Evolutionary conservation across 352 stramenopile genomes (phyloP).

Genomic region (Globisporangium takayamanum): DNA sequence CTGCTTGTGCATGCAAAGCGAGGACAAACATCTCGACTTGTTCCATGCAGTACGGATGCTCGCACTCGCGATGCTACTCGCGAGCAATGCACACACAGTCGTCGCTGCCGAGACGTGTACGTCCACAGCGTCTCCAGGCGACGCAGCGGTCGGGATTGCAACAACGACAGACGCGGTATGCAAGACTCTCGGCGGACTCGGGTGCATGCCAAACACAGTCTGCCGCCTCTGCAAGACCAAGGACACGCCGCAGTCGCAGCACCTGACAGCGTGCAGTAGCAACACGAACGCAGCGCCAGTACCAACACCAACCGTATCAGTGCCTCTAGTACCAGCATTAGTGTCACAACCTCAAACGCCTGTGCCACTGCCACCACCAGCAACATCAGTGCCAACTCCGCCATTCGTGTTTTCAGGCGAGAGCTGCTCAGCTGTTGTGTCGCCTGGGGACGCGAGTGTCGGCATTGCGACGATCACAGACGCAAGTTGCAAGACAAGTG

Average conservation of each 20-base stretch:
- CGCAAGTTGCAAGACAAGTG: background rate
- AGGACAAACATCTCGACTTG: background rate
- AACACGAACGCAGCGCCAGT: background rate
- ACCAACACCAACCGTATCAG: background rate
- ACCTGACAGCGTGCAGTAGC: background rate
- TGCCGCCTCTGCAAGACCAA: conserved; percentile 13
- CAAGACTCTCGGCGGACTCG: conserved; percentile 4
- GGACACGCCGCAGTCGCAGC: conserved; percentile 10
- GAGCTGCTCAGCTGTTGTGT: conserved; percentile 4
- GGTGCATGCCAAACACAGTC: conserved; percentile 5
- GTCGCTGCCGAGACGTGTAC: background rate
- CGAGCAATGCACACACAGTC: background rate
- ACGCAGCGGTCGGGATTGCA: conserved; percentile 22
- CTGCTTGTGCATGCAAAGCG: background rate
- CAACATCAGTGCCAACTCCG: background rate
- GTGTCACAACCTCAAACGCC: no score
- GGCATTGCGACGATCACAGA: conserved; percentile 12
- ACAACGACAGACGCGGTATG: conserved; percentile 21
- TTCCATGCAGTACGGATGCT: background rate
- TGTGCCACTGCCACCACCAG: no score
- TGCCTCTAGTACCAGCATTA: background rate
- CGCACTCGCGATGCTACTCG: background rate
- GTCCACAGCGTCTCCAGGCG: conserved; percentile 8
- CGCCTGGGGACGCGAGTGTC: conserved; percentile 7
- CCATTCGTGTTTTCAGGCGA: background rate